Conservation (phyloP, 2,329 filamentous ascomycete genomes). For the Calonectria henricotiae region DNA sequence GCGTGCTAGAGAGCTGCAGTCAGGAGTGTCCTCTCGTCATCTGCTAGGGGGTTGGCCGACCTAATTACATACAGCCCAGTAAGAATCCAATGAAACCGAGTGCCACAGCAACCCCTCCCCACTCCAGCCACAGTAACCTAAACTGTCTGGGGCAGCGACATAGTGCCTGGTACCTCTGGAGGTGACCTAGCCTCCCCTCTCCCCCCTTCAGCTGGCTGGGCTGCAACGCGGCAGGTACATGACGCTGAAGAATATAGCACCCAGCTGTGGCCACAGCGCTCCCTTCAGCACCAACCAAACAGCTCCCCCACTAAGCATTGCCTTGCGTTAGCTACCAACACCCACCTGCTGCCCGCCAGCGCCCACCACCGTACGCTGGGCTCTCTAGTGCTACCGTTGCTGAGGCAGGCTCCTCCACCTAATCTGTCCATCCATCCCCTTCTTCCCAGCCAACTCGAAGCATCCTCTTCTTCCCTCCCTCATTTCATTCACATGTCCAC, state of each 20-base stretch:
- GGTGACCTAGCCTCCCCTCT: conserved; percentile 6
- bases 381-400: conserved; percentile 17
- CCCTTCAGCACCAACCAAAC: conserved; percentile 8
- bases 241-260: conserved; percentile 17
- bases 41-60: conserved; percentile 21
- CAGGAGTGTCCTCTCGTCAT: conserved; percentile 11
- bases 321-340: conserved; percentile 15
- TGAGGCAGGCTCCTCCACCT: conserved; percentile 32
- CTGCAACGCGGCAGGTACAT: conserved; percentile 24
- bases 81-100: conserved; percentile 30
- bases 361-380: conserved; percentile 24
- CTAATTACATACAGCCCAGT: conserved; percentile 3
- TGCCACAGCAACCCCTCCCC: conserved; percentile 33
- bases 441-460: conserved; percentile 36
- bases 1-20: conserved; percentile 21
- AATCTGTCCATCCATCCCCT: conserved; percentile 31
- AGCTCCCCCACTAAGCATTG: conserved; percentile 22
- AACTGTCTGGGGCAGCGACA: conserved; percentile 20
- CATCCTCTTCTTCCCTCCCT: conserved; percentile 46
- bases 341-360: conserved; percentile 19
- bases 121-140: conserved; percentile 38
- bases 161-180: conserved; percentile 23
- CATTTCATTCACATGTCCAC: conserved; percentile 52
- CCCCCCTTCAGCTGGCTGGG: conserved; percentile 13
- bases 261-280: conserved; percentile 1